Evolutionary conservation across 2,329 filamentous ascomycete genomes (phyloP), one percentile per base, ranked within the genome.

Genomic region (Pseudocercospora pini-densiflorae): DNA sequence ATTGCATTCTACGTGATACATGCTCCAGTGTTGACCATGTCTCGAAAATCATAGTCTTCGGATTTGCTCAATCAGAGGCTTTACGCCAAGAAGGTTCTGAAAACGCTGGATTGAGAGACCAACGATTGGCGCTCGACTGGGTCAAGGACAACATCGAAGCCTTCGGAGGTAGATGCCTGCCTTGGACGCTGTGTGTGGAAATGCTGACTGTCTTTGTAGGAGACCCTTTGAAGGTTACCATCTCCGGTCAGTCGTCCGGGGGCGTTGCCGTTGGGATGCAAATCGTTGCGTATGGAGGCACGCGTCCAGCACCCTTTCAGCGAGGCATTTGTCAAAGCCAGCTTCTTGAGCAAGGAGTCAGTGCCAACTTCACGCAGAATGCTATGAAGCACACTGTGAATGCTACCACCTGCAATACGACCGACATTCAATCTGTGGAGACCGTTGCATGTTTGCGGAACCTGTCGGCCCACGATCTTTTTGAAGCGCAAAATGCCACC

Each of bases 111-210:
- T 60, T 76, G 10, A 69, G 68, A 33, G 74, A 76, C 53, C 74
- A 75, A 31, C 57, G 69, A 40, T 63, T 79, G 67, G 80, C 73
- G 0, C 72, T 83, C 51, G 75, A 77, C 12, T 75, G 72, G 72
- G 61, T 74, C 1, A 63, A 68, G 47, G 66, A 71, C 24, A 70
- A 72, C 53, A 71, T 75, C 24, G 59, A 40, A 19, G 63, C 64
- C 7, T 74, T 75, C 59, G 73, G 72, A n/a, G 73, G 73, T n/a
- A 66, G 74, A 6, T 27, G 3, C 6, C 27, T 3, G 27, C 27
- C 3, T 27, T 27, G 27, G 27, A 27, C 27, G 6, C 3, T 27
- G 27, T 27, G 3, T 6, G 6, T 27, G 27, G 6, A 27, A 3
- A 27, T 27, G 27, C 27, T 27, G 27, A 27, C 27, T 27, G 3